Evolutionary conservation across 2,329 filamentous ascomycete species (phyloP).

Genomic region (Huntiella bhutanensis): DNA sequence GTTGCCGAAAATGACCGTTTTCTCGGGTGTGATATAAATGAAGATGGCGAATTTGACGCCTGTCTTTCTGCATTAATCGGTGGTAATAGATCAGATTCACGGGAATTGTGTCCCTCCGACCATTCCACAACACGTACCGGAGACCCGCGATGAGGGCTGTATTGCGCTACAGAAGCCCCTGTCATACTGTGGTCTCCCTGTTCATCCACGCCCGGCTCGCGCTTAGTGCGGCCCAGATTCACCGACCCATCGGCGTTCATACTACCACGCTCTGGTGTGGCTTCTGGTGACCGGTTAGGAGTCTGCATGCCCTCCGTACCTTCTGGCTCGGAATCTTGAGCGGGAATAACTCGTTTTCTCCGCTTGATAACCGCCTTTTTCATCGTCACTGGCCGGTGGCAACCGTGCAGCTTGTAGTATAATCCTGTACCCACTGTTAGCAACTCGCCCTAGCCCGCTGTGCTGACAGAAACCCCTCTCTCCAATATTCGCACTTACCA

Average conservation of each 20-base stretch:
- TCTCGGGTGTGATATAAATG: conserved; percentile 37
- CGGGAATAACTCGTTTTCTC: conserved; percentile 82
- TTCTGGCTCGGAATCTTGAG: conserved; percentile 29
- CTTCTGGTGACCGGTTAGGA: conserved; percentile 21
- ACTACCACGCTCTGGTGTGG: conserved; percentile 31
- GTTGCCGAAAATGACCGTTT: conserved; percentile 50
- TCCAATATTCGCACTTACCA: conserved; percentile 40
- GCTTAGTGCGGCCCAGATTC: conserved; percentile 35
- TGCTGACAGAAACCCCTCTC: not conserved
- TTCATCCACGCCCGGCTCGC: conserved; percentile 14
- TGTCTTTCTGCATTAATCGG: conserved; percentile 28
- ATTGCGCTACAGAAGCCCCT: not conserved
- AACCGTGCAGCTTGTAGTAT: conserved; percentile 90
- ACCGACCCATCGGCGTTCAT: conserved; percentile 46
- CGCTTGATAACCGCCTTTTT: conserved; percentile 96
- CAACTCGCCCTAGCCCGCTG: not conserved
- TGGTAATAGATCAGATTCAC: conserved; percentile 1
- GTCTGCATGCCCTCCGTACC: conserved; percentile 29
- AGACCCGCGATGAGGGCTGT: not conserved
- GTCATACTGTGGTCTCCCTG: conserved; percentile 2
- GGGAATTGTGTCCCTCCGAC: not conserved
- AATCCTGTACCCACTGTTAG: conserved; percentile 60
- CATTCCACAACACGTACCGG: not conserved
- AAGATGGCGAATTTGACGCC: conserved; percentile 40
- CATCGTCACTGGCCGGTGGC: conserved; percentile 91